Percentiles rank a stretch among this genome's conserved stretches.
Conservation (phyloP, 1,284 basidiomycete genomes). For the Ustilago crameri region DNA sequence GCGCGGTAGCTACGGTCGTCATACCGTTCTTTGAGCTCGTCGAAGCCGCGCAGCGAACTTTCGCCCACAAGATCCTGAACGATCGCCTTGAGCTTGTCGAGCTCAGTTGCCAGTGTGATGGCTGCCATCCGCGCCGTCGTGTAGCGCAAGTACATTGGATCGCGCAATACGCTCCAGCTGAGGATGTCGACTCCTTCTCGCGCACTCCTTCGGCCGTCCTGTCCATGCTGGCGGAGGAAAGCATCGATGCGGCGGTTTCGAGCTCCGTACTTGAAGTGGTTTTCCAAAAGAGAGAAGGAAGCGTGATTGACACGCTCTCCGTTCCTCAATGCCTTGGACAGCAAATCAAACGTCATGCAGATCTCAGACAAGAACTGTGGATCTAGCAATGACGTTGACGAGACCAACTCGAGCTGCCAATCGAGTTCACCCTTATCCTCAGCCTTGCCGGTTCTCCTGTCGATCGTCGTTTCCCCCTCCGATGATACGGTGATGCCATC, state of each 20-base stretch:
- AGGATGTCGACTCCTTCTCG: conserved; percentile 26
- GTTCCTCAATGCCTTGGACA: conserved; percentile 45
- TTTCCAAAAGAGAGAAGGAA: conserved; percentile 37
- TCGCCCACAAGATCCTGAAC: conserved; percentile 52
- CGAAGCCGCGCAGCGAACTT: conserved; percentile 39
- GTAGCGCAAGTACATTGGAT: conserved; percentile 52
- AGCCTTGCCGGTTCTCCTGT: not conserved
- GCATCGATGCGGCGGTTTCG: conserved; percentile 29
- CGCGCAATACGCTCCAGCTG: conserved; percentile 37
- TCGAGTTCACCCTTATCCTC: conserved; percentile 7
- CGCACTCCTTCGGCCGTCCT: not conserved
- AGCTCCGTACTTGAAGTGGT: conserved; percentile 32
- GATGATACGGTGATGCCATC: conserved; percentile 11
- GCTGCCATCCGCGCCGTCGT: conserved; percentile 51
- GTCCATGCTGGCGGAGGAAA: conserved; percentile 15
- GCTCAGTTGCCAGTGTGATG: conserved; percentile 38
- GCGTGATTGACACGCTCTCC: conserved; percentile 47
- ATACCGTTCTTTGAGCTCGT: conserved; percentile 36
- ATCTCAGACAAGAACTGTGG: conserved; percentile 49
- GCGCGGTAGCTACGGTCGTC: conserved; percentile 31
- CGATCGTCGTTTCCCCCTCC: conserved; percentile 4
- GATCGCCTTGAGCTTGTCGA: conserved; percentile 52
- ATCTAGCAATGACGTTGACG: conserved; percentile 49
- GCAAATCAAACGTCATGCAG: conserved; percentile 49
- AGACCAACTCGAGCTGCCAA: conserved; percentile 46